Base-by-base conservation (phyloP, 129 eudicot genomes). In the Escallonia rubra region DNA sequence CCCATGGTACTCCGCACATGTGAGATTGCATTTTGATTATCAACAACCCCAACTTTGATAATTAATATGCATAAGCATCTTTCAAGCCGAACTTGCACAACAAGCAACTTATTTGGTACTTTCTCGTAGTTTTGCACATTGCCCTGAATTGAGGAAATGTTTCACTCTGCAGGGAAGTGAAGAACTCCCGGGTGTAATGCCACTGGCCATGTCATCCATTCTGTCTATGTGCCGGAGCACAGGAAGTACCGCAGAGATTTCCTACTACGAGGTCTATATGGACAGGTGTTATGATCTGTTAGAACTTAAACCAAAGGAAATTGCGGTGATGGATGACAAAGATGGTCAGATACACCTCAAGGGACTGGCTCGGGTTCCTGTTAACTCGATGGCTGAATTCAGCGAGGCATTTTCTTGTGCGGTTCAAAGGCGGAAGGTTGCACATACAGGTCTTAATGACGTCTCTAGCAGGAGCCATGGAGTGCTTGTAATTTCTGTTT, bases 381-480 rank as follows among this genome's bases (percentile, higher is more conserved):
- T 94, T 52, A 67, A 72, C 79, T 89, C 89, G 14, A 79, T 81
- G 79, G 10, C 67, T 12, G 85, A 85, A 60, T 94, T 94, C 56
- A 82, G 75, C 13, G 87, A 83, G 74, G 72, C 72, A 16, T 81
- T 94, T 69, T 69, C 79, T 16, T 55, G 74, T 77, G 95, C 93
- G 52, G 34, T 70, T 63, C 85, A 82, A 72, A 89, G 92, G 77
- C 83, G 99, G 42, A 93, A 86, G 80, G 93, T 89, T 75, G 96
- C 99, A 41, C 85, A 72, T 60, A 94, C 96, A 7, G 81, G 85
- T 65, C 82, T 94, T 13, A 94, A 94, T 63, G 99, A 94, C 75
- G 93, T 79, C 54, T 94, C 99, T 10, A 94, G 97, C 69, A 82
- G 99, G 70, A 89, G 97, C 82, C 99, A 94, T 70, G 96, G 85